A percentile compares a stretch with the other conserved stretches of the same genome.
phyloP scores from a whole-genome alignment of 805 yeast genomes.

The Metschnikowia kofuensis region DNA sequence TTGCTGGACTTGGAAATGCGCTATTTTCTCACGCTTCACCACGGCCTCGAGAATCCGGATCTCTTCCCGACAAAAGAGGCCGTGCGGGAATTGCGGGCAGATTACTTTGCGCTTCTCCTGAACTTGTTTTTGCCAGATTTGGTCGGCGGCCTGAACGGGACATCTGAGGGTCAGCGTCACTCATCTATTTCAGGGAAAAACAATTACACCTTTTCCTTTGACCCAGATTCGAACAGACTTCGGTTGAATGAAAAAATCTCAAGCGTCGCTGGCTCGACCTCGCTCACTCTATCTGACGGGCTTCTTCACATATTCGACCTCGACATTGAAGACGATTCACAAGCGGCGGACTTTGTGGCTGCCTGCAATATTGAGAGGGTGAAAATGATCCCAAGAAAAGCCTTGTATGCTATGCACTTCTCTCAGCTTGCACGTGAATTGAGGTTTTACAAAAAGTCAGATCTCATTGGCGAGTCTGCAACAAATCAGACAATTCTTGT shows the following conservation, averaged over 20 bases:
- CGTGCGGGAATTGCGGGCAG: constrained; percentile 27
- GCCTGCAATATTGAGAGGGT: constrained; percentile 22
- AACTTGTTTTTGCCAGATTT: constrained; percentile 24
- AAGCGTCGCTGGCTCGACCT: constrained; percentile 13
- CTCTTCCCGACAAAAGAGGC: constrained; percentile 31
- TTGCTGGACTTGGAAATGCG: constrained; percentile 24
- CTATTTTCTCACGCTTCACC: constrained; percentile 29
- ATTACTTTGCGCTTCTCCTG: constrained; percentile 26
- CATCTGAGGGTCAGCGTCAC: constrained; percentile 11
- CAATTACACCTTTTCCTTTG: constrained; percentile 15
- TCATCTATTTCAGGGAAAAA: constrained; percentile 9
- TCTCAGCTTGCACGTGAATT: constrained; percentile 68
- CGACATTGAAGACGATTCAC: constrained; percentile 1
- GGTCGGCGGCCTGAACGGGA: constrained; percentile 32
- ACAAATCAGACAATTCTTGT: constrained; percentile 62
- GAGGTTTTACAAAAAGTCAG: constrained; percentile 52
- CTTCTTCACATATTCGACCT: constrained; percentile 31
- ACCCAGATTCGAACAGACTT: constrained; percentile 12
- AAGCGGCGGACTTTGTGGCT: constrained; percentile 19
- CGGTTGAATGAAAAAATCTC: constrained; percentile 20
- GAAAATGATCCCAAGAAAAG: constrained; percentile 32
- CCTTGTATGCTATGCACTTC: constrained; percentile 44
- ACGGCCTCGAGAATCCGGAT: constrained; percentile 16
- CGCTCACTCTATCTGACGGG: constrained; percentile 30
- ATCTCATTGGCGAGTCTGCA: constrained; percentile 53